These are phyloP conservation scores for Protostelium mycophagum DNA, from an alignment of 78 protist genomes.

Conservation along the genomic window DNA sequence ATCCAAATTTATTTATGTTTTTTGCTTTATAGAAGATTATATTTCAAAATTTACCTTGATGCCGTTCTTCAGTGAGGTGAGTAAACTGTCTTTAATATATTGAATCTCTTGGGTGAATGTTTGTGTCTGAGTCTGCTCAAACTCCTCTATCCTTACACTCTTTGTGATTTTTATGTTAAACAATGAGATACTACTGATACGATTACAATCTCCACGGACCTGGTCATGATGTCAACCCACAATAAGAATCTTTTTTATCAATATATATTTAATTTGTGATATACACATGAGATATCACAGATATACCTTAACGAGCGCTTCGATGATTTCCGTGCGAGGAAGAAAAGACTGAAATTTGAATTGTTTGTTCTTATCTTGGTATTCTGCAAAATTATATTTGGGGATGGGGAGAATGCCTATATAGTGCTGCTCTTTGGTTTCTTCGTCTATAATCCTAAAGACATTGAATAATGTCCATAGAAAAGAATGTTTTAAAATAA, in stretches of 20 bases:
- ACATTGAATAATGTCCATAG: not conserved
- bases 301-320: not conserved
- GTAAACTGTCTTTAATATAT: constrained; percentile 22
- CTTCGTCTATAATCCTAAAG: not conserved
- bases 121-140: constrained; percentile 33
- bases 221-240: constrained; percentile 33
- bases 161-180: constrained; percentile 22
- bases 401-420: not conserved
- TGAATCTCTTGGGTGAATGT: not conserved
- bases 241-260: constrained; percentile 54
- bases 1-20: too few relatives aligned
- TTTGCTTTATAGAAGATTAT: too few relatives aligned
- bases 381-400: not conserved
- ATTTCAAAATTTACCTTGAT: too few relatives aligned
- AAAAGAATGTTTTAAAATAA: not conserved
- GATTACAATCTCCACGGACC: constrained; percentile 24
- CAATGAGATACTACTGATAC: constrained; percentile 27
- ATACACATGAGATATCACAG: too few relatives aligned
- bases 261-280: too few relatives aligned
- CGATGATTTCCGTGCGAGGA: not conserved
- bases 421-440: not conserved
- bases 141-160: constrained; percentile 46
- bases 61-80: constrained; percentile 6
- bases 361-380: constrained; percentile 1
- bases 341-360: not conserved